Base-by-base conservation (phyloP, 2,329 filamentous ascomycete species). In the Aspergillus candidus region DNA sequence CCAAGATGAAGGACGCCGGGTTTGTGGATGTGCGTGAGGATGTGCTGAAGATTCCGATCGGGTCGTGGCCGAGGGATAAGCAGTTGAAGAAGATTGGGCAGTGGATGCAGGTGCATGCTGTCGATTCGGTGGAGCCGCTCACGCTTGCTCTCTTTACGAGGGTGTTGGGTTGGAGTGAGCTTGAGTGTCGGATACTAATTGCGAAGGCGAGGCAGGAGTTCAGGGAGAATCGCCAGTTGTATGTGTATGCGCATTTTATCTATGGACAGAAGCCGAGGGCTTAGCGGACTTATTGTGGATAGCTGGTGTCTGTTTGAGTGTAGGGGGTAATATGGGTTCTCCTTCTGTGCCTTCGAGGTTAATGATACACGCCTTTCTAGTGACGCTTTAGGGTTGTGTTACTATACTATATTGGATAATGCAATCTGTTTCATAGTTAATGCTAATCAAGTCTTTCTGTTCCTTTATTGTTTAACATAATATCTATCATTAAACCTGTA, bases 81-180 rank as follows among this genome's bases (percentile, higher is more conserved):
- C 30, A 47, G 6, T 44, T 63, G 31, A 61, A 64, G 41, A 52
- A 61, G 39, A 55, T 78, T 1, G 77, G 76, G 1, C 48, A 51
- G n/a, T 56, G 45, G n/a, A 41, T 54, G 7, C 51, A 50, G 30
- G 31, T 42, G 5, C 47, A 55, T 10, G 43, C 57, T 30, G 39
- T 55, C 17, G 50, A 59, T n/a, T 46, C 44, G 12, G 39, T 59
- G 2, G 54, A 57, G 32, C 45, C 55, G 4, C 46, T 57, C 14
- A 51, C 50, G 11, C 29, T 57, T 17, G 53, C 54, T 8, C 48
- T 52, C 2, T 53, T 58, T 29, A 54, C 48, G 1, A 48, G 51
- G 3, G 46, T 58, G 14, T 38, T 61, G 11, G 50, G 53, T 18
- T 62, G 59, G 59, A 44, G 43, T 8, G 32, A 46, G 27, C 47